Base-by-base conservation (phyloP, 139 green algal species). In the Tetradesmus lagerheimii region DNA sequence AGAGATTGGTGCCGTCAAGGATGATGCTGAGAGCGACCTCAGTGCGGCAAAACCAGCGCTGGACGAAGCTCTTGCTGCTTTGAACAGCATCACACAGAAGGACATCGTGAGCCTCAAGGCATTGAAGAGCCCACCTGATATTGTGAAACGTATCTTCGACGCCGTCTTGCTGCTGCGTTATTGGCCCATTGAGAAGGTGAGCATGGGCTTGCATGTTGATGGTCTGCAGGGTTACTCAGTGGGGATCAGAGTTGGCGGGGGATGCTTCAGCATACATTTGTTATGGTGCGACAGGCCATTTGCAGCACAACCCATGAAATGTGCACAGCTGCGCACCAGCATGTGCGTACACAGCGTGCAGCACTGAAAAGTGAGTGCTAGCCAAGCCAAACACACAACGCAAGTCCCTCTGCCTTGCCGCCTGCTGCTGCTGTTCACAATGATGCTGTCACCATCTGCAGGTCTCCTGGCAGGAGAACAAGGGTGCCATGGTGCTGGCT, bases 111-210 rank as follows among this genome's bases (percentile, higher is more conserved):
- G 91, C 15, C 93, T 99, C 9, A 99, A 99, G 94, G 96, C 97
- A 35, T 94, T 99, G 11, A 99, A 98, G 92, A 99, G 98, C 89
- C 97, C 97, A 74, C 97, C 97, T 20, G 96, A 99, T 90, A 94
- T 99, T 50, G 95, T 99, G 53, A 99, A 99, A 95, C 95, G 97
- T 76, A 99, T 99, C 92, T 99, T 99, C 90, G 97, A 99, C 92
- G 95, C 93, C 86, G 97, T 99, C 91, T 93, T 99, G 50, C 89
- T 99, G 45, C 93, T 99, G 79, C 85, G 94, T 35, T 91, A 95
- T 88, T 94, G 89, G 87, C 91, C 86, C 64, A 90, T 95, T 74
- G 85, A 83, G 14, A 83, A 86, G 74, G 86, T 90, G 45, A 20
- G 85, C 9, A 62, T 5, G 31, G 25, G 16, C 34, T 29, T 8